These are phyloP conservation scores for Plasmopara muralis DNA, from an alignment of 352 stramenopile species.

Conservation along the genomic window DNA sequence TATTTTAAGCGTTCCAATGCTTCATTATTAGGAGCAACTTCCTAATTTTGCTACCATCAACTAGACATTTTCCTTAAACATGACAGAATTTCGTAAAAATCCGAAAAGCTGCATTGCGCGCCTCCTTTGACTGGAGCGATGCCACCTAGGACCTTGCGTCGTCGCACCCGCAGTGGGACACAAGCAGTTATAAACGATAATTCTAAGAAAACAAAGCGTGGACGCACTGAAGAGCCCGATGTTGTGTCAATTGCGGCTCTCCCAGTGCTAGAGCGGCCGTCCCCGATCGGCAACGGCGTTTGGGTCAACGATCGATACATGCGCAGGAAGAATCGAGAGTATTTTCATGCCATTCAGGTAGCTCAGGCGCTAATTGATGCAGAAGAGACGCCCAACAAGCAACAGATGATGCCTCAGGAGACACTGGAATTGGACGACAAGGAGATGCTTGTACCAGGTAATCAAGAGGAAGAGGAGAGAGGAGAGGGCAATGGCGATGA, in stretches of 20 bases:
- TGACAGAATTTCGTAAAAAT: constrained; percentile 1
- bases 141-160: constrained; percentile 4
- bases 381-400: background rate
- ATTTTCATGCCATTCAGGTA: constrained; percentile 10
- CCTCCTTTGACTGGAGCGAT: constrained; percentile 1
- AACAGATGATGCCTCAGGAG: background rate
- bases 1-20: too few relatives aligned
- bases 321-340: constrained; percentile 27
- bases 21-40: too few relatives aligned
- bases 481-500: background rate
- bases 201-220: background rate
- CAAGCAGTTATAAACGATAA: background rate
- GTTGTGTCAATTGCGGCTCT: background rate
- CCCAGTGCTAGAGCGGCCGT: background rate
- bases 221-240: background rate
- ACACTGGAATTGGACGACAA: background rate
- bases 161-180: background rate
- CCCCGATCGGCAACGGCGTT: background rate
- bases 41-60: too few relatives aligned
- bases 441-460: background rate
- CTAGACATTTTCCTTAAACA: background rate
- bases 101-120: constrained; percentile 8
- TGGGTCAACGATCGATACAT: constrained; percentile 15
- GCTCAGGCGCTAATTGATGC: constrained; percentile 1
- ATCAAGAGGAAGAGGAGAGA: background rate